Evolutionary conservation across 805 yeast genomes (phyloP).

Genomic region (Pichia phayaonensis): DNA sequence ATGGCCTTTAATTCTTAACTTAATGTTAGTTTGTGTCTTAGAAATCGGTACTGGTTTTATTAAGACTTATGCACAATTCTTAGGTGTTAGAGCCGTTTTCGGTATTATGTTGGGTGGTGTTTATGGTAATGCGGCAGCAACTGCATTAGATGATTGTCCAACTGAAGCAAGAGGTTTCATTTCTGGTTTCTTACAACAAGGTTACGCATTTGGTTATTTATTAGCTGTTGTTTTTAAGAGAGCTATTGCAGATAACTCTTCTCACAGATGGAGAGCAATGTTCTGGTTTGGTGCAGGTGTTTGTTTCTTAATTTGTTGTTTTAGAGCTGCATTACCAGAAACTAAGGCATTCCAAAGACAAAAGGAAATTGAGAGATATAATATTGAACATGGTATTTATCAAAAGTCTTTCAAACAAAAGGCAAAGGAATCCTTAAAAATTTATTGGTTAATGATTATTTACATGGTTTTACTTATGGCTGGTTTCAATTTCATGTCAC

Average conservation of each 20-base stretch:
- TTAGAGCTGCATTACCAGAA: conserved; percentile 40
- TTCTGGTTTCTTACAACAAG: conserved; percentile 71
- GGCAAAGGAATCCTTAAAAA: conserved; percentile 31
- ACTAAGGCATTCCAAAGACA: conserved; percentile 45
- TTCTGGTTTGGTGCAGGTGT: conserved; percentile 67
- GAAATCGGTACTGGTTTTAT: conserved; percentile 63
- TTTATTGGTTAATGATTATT: conserved; percentile 51
- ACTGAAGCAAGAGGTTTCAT: conserved; percentile 47
- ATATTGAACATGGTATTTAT: conserved; percentile 23
- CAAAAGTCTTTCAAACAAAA: conserved; percentile 29
- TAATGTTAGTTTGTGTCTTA: conserved; percentile 39
- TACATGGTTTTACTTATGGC: conserved; percentile 55
- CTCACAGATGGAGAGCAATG: conserved; percentile 54
- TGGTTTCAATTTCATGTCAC: conserved; percentile 56
- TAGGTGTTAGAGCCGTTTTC: conserved; percentile 56
- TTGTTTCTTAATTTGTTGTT: conserved; percentile 33
- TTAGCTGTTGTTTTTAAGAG: conserved; percentile 59
- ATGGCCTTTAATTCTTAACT: conserved; percentile 45
- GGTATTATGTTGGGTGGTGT: conserved; percentile 56
- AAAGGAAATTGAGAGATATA: conserved; percentile 29
- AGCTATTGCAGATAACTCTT: conserved; percentile 48
- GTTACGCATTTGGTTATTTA: conserved; percentile 66
- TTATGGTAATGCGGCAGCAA: conserved; percentile 47
- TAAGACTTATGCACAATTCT: conserved; percentile 45
- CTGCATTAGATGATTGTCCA: conserved; percentile 49